Evolutionary conservation across 2,329 filamentous ascomycete genomes (phyloP).

Genomic region (Alternaria atra): DNA sequence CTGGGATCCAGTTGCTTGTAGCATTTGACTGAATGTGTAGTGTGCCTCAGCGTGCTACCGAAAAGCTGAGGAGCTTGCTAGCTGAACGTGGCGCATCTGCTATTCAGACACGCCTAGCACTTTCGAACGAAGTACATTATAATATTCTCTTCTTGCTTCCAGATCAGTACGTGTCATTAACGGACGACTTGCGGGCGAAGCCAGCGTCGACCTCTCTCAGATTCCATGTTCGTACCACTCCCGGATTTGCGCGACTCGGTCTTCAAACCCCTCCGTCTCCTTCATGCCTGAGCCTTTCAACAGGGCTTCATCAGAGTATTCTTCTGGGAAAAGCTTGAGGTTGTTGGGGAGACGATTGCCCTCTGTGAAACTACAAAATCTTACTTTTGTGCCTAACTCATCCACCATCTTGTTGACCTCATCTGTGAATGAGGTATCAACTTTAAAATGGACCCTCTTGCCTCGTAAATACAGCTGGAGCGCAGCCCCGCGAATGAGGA

Average conservation of each 20-base stretch:
- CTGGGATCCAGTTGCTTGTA: neutral
- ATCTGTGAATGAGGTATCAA: neutral
- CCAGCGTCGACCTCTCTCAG: neutral
- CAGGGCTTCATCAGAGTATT: neutral
- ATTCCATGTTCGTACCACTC: neutral
- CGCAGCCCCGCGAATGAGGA: neutral
- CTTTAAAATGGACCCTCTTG: neutral
- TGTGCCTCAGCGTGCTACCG: neutral
- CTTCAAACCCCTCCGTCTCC: neutral
- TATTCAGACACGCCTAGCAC: neutral
- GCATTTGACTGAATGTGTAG: neutral
- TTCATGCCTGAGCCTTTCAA: neutral
- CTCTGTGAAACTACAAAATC: no score
- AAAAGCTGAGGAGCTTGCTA: neutral
- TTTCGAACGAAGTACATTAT: neutral
- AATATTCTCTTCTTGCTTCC: neutral
- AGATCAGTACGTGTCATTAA: accelerated
- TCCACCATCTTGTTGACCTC: neutral
- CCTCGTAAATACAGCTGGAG: neutral
- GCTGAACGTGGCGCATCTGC: neutral
- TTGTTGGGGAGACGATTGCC: neutral
- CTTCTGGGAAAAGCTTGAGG: neutral
- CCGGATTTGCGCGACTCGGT: neutral
- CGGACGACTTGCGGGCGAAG: no score
- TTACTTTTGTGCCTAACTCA: no score